Evolutionary conservation across 257 asterid species (phyloP).

Genomic region (Coffea eugenioides): DNA sequence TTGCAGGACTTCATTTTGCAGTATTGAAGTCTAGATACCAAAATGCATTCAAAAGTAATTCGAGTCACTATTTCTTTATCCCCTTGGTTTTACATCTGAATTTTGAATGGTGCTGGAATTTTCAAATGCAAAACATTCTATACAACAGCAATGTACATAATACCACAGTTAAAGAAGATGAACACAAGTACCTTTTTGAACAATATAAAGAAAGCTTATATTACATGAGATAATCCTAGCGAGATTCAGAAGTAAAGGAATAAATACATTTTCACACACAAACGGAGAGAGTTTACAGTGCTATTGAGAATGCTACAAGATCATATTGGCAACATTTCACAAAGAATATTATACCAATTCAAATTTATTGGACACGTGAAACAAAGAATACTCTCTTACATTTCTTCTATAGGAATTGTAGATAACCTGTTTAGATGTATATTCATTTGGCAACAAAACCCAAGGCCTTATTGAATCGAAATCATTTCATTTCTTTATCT

Average conservation of each 20-base stretch:
- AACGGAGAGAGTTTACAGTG: neutral
- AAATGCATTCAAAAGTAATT: neutral
- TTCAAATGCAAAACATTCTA: neutral
- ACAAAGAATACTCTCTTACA: constrained; percentile 9
- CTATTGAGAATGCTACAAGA: neutral
- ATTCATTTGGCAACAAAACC: constrained; percentile 23
- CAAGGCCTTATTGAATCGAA: constrained; percentile 15
- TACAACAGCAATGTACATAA: neutral
- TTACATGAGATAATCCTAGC: neutral
- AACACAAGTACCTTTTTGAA: neutral
- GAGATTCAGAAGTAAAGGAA: neutral
- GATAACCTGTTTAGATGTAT: neutral
- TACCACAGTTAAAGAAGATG: neutral
- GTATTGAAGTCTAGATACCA: neutral
- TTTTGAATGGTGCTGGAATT: neutral
- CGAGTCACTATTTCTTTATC: neutral
- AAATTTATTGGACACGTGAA: constrained; percentile 5
- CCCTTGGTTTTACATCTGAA: neutral
- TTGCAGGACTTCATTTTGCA: neutral
- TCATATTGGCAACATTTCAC: neutral
- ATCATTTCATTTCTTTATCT: neutral
- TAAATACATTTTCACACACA: neutral
- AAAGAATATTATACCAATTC: neutral
- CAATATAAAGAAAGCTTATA: neutral
- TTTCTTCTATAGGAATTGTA: neutral